Evolutionary conservation across 306 rosid species (phyloP).

Genomic region (Canavalia ensiformis): DNA sequence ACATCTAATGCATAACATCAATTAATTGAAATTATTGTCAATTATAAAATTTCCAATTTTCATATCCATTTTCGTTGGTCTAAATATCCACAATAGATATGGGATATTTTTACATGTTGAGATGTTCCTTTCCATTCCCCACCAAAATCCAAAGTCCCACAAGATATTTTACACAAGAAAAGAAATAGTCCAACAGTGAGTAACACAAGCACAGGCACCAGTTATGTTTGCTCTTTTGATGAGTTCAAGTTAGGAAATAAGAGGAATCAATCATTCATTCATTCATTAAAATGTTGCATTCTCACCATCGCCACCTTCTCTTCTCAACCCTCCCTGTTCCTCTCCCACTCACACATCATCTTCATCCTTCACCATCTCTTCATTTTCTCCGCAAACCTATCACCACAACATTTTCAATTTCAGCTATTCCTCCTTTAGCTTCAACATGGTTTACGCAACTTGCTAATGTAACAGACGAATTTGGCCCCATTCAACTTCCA

Average conservation of each 20-base stretch:
- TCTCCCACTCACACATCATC: constrained; percentile 23
- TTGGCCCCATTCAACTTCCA: constrained; percentile 62
- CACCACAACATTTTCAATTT: constrained; percentile 27
- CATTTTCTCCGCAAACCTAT: constrained; percentile 46
- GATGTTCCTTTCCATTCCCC: constrained; percentile 27
- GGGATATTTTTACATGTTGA: constrained; percentile 19
- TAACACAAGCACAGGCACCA: background rate
- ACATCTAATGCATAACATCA: too few relatives aligned
- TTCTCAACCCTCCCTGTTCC: constrained; percentile 51
- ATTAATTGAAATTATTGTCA: too few relatives aligned
- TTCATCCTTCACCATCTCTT: constrained; percentile 12
- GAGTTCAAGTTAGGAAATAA: background rate
- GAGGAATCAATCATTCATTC: background rate
- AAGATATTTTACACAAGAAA: constrained; percentile 28
- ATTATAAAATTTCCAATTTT: too few relatives aligned
- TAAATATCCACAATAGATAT: background rate
- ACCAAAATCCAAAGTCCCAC: constrained; percentile 16
- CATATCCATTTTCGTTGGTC: too few relatives aligned
- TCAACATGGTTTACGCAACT: constrained; percentile 54
- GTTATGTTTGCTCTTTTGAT: background rate
- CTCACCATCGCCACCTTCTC: constrained; percentile 57
- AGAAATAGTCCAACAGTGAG: background rate
- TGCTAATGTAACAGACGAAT: constrained; percentile 41
- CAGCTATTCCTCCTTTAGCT: constrained; percentile 45
- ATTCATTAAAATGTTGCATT: constrained; percentile 60